These are phyloP conservation scores for Aureobasidium musti DNA, from an alignment of 2,329 filamentous ascomycete species.

Conservation along the genomic window DNA sequence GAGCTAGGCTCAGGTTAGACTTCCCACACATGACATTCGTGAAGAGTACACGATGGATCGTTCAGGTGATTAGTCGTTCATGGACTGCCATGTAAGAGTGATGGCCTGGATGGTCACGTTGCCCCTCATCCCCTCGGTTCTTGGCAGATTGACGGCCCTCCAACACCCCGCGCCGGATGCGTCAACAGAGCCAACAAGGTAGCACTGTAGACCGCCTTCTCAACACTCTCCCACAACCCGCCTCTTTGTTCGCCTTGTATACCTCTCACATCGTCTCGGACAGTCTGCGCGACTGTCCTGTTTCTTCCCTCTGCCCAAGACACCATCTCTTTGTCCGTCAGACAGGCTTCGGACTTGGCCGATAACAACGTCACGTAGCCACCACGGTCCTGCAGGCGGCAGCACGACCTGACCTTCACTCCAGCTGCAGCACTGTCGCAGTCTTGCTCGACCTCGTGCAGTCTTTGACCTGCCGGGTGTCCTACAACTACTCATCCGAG, in stretches of 20 bases:
- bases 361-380: slow-evolving; percentile 3
- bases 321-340: background rate
- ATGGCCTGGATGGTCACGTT: background rate
- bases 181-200: slow-evolving; percentile 14
- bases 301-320: background rate
- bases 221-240: background rate
- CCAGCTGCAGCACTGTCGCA: slow-evolving; percentile 14
- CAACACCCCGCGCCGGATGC: slow-evolving; percentile 10
- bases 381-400: slow-evolving; percentile 10
- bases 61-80: background rate
- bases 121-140: background rate
- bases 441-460: slow-evolving; percentile 8
- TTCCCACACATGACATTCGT: background rate
- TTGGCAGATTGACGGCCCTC: background rate
- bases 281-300: slow-evolving; percentile 25
- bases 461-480: background rate
- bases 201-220: slow-evolving; percentile 9
- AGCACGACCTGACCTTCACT: slow-evolving; percentile 8
- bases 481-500: background rate
- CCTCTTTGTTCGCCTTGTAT: slow-evolving; percentile 13
- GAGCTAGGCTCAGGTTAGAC: too few species aligned
- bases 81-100: background rate
- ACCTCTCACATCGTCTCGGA: slow-evolving; percentile 13
- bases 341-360: slow-evolving; percentile 11
- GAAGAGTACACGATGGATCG: background rate